Conservation (phyloP, 2,329 filamentous ascomycete species). For the Fusarium sp. region DNA sequence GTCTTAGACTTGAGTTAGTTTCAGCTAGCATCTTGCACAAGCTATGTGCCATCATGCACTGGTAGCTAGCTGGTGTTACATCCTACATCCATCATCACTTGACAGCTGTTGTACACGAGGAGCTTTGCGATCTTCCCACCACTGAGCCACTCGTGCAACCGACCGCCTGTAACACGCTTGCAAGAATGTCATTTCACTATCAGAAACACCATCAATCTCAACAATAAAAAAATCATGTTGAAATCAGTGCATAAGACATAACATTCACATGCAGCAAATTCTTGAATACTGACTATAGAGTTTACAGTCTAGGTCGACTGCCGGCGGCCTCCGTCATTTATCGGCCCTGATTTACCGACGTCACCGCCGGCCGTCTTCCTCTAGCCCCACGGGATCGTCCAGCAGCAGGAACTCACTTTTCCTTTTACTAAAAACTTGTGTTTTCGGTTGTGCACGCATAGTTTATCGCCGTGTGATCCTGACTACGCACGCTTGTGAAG, state of each 20-base stretch:
- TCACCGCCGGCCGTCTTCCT: slow-evolving; percentile 18
- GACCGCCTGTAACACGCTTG: not conserved
- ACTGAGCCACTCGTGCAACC: slow-evolving; percentile 19
- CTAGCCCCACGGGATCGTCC: slow-evolving; percentile 31
- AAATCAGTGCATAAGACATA: not conserved
- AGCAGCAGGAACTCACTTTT: slow-evolving; percentile 29
- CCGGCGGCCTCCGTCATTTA: slow-evolving; percentile 18
- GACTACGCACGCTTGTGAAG: slow-evolving; percentile 4
- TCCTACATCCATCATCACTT: not conserved
- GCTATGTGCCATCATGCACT: not conserved
- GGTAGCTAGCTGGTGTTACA: slow-evolving; percentile 7
- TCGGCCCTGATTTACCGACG: slow-evolving; percentile 32
- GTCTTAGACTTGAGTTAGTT: slow-evolving; percentile 19
- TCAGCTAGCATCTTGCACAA: slow-evolving; percentile 20
- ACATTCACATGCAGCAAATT: not conserved
- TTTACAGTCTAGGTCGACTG: not conserved
- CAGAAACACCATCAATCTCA: not conserved
- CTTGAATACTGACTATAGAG: not conserved
- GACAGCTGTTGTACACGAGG: slow-evolving; percentile 11
- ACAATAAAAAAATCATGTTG: not conserved
- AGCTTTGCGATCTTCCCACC: slow-evolving; percentile 1
- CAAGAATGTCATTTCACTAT: not conserved
- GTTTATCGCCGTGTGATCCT: slow-evolving; percentile 19
- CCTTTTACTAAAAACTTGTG: slow-evolving; percentile 21
- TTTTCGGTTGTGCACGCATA: not conserved